Percentiles rank a stretch among this genome's conserved stretches.
Conservation (phyloP, 192 early-diverging fungal species). For the Phlyctochytrium bullatum region DNA sequence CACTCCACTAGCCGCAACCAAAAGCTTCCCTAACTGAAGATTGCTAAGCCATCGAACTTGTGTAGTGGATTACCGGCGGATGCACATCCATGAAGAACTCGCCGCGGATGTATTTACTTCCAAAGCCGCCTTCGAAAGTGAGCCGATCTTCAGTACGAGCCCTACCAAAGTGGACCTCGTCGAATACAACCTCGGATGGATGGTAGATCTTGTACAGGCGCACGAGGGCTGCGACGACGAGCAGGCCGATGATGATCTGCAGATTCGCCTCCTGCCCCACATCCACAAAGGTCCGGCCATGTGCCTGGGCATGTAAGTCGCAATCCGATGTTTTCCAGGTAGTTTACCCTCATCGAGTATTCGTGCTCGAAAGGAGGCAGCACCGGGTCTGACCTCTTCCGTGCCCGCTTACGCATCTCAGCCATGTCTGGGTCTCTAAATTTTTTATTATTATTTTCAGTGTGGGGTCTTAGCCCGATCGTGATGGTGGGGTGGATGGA, state of each 20-base stretch:
- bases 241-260: slow-evolving; percentile 27
- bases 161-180: slow-evolving; percentile 50
- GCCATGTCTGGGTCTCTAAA: neutral
- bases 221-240: slow-evolving; percentile 35
- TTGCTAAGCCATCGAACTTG: neutral
- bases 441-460: neutral
- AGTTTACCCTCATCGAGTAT: neutral
- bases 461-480: no score
- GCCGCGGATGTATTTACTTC: slow-evolving; percentile 47
- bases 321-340: neutral
- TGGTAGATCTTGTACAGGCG: slow-evolving; percentile 42
- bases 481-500: no score
- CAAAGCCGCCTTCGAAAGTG: slow-evolving; percentile 35
- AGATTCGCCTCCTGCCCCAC: slow-evolving; percentile 28
- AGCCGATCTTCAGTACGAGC: neutral
- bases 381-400: neutral
- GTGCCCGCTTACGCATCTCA: neutral
- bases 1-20: slow-evolving; percentile 45
- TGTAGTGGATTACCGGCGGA: slow-evolving; percentile 35
- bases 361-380: slow-evolving; percentile 4
- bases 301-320: no score
- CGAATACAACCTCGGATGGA: slow-evolving; percentile 48
- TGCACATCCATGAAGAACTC: slow-evolving; percentile 59
- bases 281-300: slow-evolving; percentile 21
- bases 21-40: slow-evolving; percentile 37